Conservation (phyloP, 805 yeast genomes). For the Wickerhamiella occidentalis region DNA sequence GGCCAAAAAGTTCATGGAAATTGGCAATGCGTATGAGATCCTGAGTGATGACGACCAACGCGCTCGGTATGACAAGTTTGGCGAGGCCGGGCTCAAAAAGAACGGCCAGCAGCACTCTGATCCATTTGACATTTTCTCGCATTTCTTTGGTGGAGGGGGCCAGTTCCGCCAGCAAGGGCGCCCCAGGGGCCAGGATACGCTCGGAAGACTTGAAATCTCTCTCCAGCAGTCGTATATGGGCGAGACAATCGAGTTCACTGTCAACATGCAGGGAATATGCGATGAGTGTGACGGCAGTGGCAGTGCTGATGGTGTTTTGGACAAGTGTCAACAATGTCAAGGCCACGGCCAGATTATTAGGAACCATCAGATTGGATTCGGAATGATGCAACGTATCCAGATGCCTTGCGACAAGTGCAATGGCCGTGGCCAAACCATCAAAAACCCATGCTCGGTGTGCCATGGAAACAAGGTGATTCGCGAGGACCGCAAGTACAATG, state of each 20-base stretch:
- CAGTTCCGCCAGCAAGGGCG: conserved; percentile 27
- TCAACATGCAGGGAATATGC: conserved; percentile 66
- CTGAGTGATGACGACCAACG: conserved; percentile 61
- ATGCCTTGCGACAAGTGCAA: conserved; percentile 65
- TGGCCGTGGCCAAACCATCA: conserved; percentile 62
- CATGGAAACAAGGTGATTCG: conserved; percentile 54
- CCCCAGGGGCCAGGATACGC: conserved; percentile 50
- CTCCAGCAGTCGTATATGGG: conserved; percentile 65
- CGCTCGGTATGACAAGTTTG: conserved; percentile 57
- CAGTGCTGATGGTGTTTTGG: conserved; percentile 60
- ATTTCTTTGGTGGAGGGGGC: conserved; percentile 44
- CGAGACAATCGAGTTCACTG: conserved; percentile 42
- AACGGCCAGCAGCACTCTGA: conserved; percentile 29
- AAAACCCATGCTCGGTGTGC: conserved; percentile 56
- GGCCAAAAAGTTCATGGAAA: conserved; percentile 72
- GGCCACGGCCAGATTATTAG: conserved; percentile 64
- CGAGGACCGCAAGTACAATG: conserved; percentile 42
- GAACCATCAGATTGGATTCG: conserved; percentile 71
- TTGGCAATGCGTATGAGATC: conserved; percentile 89
- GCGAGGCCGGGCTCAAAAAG: conserved; percentile 56
- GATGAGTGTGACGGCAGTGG: conserved; percentile 75
- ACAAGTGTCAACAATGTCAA: conserved; percentile 52
- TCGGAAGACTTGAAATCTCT: conserved; percentile 42
- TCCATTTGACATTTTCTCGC: conserved; percentile 54
- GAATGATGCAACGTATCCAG: conserved; percentile 79